Evolutionary conservation across 2,329 filamentous ascomycete genomes (phyloP), one percentile per base, ranked within the genome.

Genomic region (Juglanconis sp.): DNA sequence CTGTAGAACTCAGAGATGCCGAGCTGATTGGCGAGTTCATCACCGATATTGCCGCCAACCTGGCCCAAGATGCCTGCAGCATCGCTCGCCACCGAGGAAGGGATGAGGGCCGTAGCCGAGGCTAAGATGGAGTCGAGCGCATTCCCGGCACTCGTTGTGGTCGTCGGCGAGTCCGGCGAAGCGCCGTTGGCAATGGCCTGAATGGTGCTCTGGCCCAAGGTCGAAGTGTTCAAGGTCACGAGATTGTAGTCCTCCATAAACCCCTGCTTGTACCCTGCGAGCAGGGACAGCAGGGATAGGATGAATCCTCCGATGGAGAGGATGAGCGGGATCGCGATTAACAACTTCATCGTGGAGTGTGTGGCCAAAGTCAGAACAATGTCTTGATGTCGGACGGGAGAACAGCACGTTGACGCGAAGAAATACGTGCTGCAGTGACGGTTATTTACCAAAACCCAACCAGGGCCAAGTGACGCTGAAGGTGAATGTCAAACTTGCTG

Each of bases 141-240:
- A 9, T n/a, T 11, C 9, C 50, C 35, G 34, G 13, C 17, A 30
- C 34, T 31, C 30, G 9, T 35, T 49, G 6, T 59, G 49, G 34
- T 47, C 60, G 42, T 66, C 11, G 70, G 67, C 31, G 40, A 2
- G 40, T 2, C 24, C 24, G 40, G 40, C 15, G 15, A 17, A 7
- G 13, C 31, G 31, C 52, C 40, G n/a, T 32, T 54, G 52, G 42
- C 42, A 17, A 54, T 46, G 15, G 11, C 15, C 30, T 38, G 35
- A 17, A 78, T 64, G 36, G 75, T 69, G 50, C 75, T 70, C 40
- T 73, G 70, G 24, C 75, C 76, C 42, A 78, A 73, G n/a, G 67
- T 64, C 15, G 75, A 76, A 56, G 74, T 74, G 68, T 78, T 77
- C 62, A 78, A 69, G 73, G 71, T 69, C n/a, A 76, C 68, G 49